Evolutionary conservation across 129 eudicot species (phyloP).

Genomic region (Scalesia atractyloides): DNA sequence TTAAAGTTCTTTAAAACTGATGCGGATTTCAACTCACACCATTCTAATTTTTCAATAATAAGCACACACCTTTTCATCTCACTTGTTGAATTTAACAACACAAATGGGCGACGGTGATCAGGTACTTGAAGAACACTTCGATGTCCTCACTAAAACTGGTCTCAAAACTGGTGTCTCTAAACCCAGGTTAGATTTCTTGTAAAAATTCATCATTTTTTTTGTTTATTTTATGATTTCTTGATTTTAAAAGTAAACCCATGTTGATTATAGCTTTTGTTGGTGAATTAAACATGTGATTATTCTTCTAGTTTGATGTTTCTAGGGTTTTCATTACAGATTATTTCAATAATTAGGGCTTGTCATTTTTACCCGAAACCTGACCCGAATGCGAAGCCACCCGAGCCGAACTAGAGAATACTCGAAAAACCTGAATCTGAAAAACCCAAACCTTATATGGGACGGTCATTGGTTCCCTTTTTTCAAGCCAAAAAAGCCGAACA

Average conservation of each 20-base stretch:
- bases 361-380: too few relatives aligned
- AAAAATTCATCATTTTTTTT: neutral
- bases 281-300: neutral
- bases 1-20: neutral
- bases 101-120: slow-evolving; percentile 31
- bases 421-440: too few relatives aligned
- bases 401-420: too few relatives aligned
- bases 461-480: too few relatives aligned
- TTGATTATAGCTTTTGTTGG: neutral
- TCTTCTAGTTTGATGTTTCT: neutral
- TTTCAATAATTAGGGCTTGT: neutral
- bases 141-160: slow-evolving; percentile 73
- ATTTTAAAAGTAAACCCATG: slow-evolving; percentile 1
- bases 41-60: neutral
- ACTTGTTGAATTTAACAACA: neutral
- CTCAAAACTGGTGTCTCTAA: slow-evolving; percentile 72
- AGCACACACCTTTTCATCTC: neutral
- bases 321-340: neutral
- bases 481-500: too few relatives aligned
- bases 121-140: slow-evolving; percentile 51
- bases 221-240: neutral
- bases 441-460: too few relatives aligned
- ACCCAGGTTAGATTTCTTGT: slow-evolving; percentile 52
- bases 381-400: too few relatives aligned
- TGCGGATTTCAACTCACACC: neutral